These are phyloP conservation scores for Halteria grandinella DNA, from an alignment of 73 alveolate species.

Conservation along the genomic window DNA sequence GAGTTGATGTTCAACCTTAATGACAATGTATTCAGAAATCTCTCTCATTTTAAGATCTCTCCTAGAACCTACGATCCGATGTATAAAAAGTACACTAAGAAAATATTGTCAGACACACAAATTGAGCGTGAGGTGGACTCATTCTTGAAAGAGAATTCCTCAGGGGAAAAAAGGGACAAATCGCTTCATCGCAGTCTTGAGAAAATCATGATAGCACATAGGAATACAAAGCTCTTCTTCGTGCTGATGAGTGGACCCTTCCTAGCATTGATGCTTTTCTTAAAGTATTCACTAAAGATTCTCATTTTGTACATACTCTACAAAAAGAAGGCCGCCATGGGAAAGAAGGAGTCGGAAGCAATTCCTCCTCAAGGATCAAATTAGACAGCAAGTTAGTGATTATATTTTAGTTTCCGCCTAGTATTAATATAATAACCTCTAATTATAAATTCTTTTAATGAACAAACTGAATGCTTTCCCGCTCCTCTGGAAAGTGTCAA, in stretches of 20 bases:
- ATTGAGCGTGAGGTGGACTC: background rate
- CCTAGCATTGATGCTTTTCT: background rate
- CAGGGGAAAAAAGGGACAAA: too few relatives aligned
- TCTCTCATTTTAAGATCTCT: too few relatives aligned
- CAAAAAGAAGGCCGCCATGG: background rate
- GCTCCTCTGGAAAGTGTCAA: too few relatives aligned
- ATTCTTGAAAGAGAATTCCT: background rate
- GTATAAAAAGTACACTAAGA: too few relatives aligned
- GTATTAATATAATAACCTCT: too few relatives aligned
- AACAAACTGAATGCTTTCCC: too few relatives aligned
- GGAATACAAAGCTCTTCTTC: constrained; percentile 55
- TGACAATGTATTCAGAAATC: constrained; percentile 58
- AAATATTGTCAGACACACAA: too few relatives aligned
- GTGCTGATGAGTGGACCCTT: constrained; percentile 70
- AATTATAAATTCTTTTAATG: too few relatives aligned
- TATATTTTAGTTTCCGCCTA: too few relatives aligned
- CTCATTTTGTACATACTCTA: constrained; percentile 19
- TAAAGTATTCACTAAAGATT: constrained; percentile 48
- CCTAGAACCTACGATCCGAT: too few relatives aligned
- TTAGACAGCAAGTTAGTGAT: too few relatives aligned
- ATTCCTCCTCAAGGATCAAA: too few relatives aligned
- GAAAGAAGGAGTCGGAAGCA: background rate
- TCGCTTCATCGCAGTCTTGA: constrained; percentile 43
- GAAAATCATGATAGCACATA: constrained; percentile 55
- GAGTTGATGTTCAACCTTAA: constrained; percentile 28